A percentile compares a stretch with the other conserved stretches of the same genome.
Conservation (phyloP, 768 basidiomycete species). For the Pisolithus tinctorius region DNA sequence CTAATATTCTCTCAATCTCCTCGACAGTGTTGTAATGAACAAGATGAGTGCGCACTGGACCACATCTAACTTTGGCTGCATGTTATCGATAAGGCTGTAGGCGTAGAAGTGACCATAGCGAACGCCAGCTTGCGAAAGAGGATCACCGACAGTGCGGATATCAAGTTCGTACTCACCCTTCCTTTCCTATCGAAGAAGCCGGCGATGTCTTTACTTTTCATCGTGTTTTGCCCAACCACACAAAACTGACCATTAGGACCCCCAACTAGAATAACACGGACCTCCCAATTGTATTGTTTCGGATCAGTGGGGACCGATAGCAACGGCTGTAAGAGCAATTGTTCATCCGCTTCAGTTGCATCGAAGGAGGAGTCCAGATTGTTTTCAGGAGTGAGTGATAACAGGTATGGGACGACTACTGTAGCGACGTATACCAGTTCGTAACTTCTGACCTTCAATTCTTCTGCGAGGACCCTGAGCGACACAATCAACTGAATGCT, state of each 20-base stretch:
- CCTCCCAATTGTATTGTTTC: conserved; percentile 48
- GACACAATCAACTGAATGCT: conserved; percentile 71
- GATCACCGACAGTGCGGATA: background rate
- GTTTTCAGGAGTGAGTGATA: conserved; percentile 46
- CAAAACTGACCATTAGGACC: conserved; percentile 67
- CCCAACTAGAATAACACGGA: conserved; percentile 49
- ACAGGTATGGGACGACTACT: conserved; percentile 56
- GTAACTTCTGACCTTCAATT: conserved; percentile 69
- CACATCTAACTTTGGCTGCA: conserved; percentile 50
- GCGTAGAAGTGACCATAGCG: conserved; percentile 78
- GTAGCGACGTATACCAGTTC: conserved; percentile 59
- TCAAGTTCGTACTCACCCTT: conserved; percentile 38
- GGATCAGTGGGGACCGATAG: conserved; percentile 48
- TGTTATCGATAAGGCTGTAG: conserved; percentile 48
- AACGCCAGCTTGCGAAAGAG: conserved; percentile 54
- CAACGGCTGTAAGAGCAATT: conserved; percentile 45
- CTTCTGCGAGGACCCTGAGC: conserved; percentile 70
- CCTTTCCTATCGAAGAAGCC: conserved; percentile 56
- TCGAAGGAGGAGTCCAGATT: conserved; percentile 46
- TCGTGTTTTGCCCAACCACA: conserved; percentile 53
- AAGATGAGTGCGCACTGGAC: conserved; percentile 68
- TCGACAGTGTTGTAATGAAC: conserved; percentile 77
- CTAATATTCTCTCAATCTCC: conserved; percentile 58
- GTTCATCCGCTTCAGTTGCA: conserved; percentile 58
- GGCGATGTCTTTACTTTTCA: conserved; percentile 61